A percentile compares a stretch with the other conserved stretches of the same genome.
Conservation (phyloP, 2,329 filamentous ascomycete species). For the Stenocarpella maydis region DNA sequence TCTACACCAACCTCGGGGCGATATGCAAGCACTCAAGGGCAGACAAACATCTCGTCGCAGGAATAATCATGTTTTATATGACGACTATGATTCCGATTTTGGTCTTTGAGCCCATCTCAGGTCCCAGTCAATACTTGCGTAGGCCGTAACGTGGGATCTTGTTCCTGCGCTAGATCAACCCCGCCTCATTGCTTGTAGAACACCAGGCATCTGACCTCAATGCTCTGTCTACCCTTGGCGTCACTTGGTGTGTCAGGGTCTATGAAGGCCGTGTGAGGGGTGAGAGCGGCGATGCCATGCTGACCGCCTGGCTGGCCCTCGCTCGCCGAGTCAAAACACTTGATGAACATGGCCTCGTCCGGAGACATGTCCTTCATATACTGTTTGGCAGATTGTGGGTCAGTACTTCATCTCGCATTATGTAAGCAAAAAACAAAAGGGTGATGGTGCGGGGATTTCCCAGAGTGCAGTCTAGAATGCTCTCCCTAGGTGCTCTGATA, state of each 20-base stretch:
- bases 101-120: no score
- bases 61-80: no score
- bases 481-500: not conserved
- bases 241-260: constrained; percentile 62
- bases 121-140: no score
- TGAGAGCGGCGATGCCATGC: constrained; percentile 54
- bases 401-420: not conserved
- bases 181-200: constrained; percentile 59
- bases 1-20: no score
- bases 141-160: not conserved
- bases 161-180: not conserved
- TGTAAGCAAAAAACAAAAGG: not conserved
- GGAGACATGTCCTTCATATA: constrained; percentile 74
- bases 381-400: not conserved
- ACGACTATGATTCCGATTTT: no score
- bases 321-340: constrained; percentile 62
- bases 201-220: constrained; percentile 70
- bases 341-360: constrained; percentile 57
- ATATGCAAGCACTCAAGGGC: no score
- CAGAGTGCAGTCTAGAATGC: not conserved
- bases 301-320: constrained; percentile 46
- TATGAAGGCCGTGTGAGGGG: constrained; percentile 62
- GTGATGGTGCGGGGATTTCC: not conserved
- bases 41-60: no score
- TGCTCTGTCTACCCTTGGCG: constrained; percentile 62